phyloP scores from a whole-genome alignment of 225 moss, liverwort and hornwort genomes.

The Takakia lepidozioides region DNA sequence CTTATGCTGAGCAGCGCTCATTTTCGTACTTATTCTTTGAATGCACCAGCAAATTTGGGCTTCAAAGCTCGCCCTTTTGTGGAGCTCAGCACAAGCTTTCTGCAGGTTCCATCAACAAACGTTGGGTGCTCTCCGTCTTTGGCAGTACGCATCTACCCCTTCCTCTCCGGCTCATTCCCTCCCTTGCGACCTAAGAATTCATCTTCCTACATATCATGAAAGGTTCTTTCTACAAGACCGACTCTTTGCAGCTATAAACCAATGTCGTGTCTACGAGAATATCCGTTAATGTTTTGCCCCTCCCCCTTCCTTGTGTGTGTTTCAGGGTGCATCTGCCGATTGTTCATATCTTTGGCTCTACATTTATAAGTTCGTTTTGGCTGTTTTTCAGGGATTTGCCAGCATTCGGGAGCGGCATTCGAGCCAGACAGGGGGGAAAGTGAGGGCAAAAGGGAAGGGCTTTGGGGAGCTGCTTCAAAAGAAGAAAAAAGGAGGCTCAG shows the following conservation, averaged over 20 bases:
- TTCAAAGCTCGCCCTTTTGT: conserved; percentile 7
- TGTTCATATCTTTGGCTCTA: too few relatives aligned
- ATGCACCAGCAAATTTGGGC: conserved; percentile 1
- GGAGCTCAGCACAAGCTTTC: conserved; percentile 1
- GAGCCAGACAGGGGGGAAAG: conserved; percentile 12
- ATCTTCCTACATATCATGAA: too few relatives aligned
- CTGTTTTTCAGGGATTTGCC: conserved; percentile 3
- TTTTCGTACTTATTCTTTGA: too few relatives aligned
- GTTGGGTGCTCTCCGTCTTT: conserved; percentile 5
- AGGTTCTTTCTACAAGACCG: too few relatives aligned
- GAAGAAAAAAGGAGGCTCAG: conserved; percentile 33
- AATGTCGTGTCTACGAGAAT: too few relatives aligned
- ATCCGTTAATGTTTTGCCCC: too few relatives aligned
- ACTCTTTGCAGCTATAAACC: too few relatives aligned
- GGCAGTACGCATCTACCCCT: conserved; percentile 5
- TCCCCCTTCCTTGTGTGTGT: too few relatives aligned
- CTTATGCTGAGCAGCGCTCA: too few relatives aligned
- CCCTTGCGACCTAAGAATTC: too few relatives aligned
- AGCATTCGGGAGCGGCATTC: conserved; percentile 2
- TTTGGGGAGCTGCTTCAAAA: conserved; percentile 44
- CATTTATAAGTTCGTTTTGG: neutral
- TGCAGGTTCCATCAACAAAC: conserved; percentile 7
- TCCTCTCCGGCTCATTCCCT: neutral
- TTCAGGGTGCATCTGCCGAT: too few relatives aligned
- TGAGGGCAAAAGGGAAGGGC: conserved; percentile 50